These are phyloP conservation scores for Jaapia argillacea DNA, from an alignment of 768 basidiomycete species.

Conservation along the genomic window DNA sequence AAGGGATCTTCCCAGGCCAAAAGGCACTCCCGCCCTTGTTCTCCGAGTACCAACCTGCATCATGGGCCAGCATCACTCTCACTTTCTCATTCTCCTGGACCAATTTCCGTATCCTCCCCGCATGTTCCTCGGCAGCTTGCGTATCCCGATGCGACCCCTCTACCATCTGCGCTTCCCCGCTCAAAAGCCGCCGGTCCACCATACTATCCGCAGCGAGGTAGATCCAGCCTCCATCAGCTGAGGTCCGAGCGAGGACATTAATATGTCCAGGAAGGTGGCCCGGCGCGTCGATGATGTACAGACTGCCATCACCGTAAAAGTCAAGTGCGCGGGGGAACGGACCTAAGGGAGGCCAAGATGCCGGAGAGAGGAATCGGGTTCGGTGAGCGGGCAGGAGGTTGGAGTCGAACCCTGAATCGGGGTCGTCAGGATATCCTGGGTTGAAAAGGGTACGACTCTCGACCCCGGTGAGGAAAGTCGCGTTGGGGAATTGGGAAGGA, in stretches of 20 bases:
- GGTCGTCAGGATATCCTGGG: slow-evolving; percentile 32
- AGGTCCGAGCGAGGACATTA: slow-evolving; percentile 44
- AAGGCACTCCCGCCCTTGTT: slow-evolving; percentile 34
- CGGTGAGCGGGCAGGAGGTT: slow-evolving; percentile 28
- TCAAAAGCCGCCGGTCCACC: slow-evolving; percentile 42
- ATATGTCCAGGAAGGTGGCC: slow-evolving; percentile 50
- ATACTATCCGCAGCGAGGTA: slow-evolving; percentile 46
- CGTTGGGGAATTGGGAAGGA: slow-evolving; percentile 31
- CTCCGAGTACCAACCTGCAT: slow-evolving; percentile 37
- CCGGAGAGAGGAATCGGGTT: slow-evolving; percentile 28
- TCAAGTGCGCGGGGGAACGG: slow-evolving; percentile 42
- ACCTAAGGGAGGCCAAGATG: slow-evolving; percentile 27
- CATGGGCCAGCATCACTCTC: slow-evolving; percentile 42
- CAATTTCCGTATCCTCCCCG: slow-evolving; percentile 29
- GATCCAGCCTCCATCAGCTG: slow-evolving; percentile 42
- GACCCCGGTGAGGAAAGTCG: slow-evolving; percentile 38
- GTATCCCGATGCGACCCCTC: slow-evolving; percentile 30
- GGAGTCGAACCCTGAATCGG: slow-evolving; percentile 19
- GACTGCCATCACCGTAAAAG: slow-evolving; percentile 46
- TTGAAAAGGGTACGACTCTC: slow-evolving; percentile 24
- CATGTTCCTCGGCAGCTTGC: slow-evolving; percentile 31
- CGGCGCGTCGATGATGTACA: slow-evolving; percentile 46
- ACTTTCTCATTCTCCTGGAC: slow-evolving; percentile 26
- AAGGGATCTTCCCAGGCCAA: slow-evolving; percentile 17
- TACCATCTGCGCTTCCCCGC: slow-evolving; percentile 31